Evolutionary conservation across 208 protist genomes (phyloP).

Genomic region (Leishmania tarentolae): DNA sequence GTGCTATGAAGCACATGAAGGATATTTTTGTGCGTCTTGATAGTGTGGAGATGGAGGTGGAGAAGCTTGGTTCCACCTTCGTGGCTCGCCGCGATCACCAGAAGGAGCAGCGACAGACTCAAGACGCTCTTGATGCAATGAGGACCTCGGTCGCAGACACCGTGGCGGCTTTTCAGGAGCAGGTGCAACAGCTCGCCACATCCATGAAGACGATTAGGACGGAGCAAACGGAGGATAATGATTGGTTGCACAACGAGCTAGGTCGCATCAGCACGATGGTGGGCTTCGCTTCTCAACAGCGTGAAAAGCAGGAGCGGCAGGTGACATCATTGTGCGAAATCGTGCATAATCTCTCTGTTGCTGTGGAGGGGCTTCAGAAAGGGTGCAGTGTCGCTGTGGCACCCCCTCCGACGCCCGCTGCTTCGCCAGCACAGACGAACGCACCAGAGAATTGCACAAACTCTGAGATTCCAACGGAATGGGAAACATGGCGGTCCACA

Average conservation of each 20-base stretch:
- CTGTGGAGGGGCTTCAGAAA: conserved; percentile 29
- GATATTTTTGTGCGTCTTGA: conserved; percentile 13
- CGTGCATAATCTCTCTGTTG: conserved; percentile 36
- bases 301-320: conserved; percentile 28
- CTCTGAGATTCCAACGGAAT: not conserved
- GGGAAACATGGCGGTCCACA: conserved; percentile 18
- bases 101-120: conserved; percentile 12
- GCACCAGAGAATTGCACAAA: not conserved
- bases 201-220: conserved; percentile 6
- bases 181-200: conserved; percentile 9
- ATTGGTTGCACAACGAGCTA: conserved; percentile 33
- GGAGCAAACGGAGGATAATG: conserved; percentile 31
- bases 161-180: not conserved
- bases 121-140: conserved; percentile 5
- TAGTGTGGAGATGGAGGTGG: conserved; percentile 11
- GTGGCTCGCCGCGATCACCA: conserved; percentile 10
- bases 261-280: conserved; percentile 15
- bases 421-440: not conserved
- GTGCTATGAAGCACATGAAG: conserved; percentile 14
- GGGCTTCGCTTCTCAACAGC: conserved; percentile 23
- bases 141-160: conserved; percentile 2
- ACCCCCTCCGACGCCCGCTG: conserved; percentile 1
- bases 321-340: conserved; percentile 33
- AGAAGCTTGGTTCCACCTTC: conserved; percentile 6
- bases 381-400: not conserved